Evolutionary conservation across 129 eudicot genomes (phyloP), one percentile per base, ranked within the genome.

Genomic region (Sambucus nigra): DNA sequence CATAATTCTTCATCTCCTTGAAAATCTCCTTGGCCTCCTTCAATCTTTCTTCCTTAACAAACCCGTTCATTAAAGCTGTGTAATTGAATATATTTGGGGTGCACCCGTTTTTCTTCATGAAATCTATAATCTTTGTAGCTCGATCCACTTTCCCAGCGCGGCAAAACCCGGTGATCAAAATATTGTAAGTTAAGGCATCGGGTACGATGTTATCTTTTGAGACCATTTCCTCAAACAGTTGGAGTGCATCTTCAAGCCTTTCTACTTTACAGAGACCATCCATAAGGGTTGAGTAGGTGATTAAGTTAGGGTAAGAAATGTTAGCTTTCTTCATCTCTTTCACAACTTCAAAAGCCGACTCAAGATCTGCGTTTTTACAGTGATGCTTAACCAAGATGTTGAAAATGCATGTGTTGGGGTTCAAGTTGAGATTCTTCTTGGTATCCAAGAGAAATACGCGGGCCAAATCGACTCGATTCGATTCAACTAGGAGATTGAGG

Each of bases 321-420:
- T 61, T 50, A 0, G 84, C 74, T 27, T 66, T 51, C 67, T 77
- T 79, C 96, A 87, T 87, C 80, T 80, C 96, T 42, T 74, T 66
- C 51, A 83, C 61, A 44, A 87, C 96, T 74, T 76, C 80, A 51
- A 83, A 71, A 32, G 96, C 96, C 53, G 86, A 71, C 17, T 79
- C 95, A 29, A 84, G 55, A 61, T 84, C 68, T 38, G 93, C 97
- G 10, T 69, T 62, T 59, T 64, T 84, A 68, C 97, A 89, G 57
- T 89, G 97, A 69, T 84, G 68, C 68, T 89, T 89, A 46, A 89
- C 83, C 75, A 89, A 63, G 58, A 89, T 89, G 74, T 89, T 89
- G 76, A 81, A 82, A 51, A 89, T 79, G 71, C 97, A 89, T 11
- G 97, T 84, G 51, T 89, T 89, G 12, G 88, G 88, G 59, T 53